Evolutionary conservation across 208 protist species (phyloP).

Genomic region (Novymonas esmeraldas): DNA sequence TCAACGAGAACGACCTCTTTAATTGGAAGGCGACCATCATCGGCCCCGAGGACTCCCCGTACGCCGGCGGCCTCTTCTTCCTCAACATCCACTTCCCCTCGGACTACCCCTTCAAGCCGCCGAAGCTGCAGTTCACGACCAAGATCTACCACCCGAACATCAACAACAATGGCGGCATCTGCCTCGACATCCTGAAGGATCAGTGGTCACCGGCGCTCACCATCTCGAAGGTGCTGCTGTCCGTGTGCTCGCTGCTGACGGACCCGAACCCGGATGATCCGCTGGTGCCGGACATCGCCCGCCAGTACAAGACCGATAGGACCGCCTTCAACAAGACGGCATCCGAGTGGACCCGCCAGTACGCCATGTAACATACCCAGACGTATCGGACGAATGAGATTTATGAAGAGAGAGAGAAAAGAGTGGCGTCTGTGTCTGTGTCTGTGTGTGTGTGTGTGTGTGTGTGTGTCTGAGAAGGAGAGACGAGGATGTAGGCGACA

Average conservation of each 20-base stretch:
- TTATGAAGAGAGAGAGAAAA: conserved; percentile 20
- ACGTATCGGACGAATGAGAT: conserved; percentile 50
- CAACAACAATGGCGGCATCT: conserved; percentile 97
- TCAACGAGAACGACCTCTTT: conserved; percentile 95
- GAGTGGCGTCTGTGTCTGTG: neutral
- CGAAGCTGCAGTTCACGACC: conserved; percentile 94
- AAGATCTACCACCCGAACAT: conserved; percentile 98
- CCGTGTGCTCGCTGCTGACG: conserved; percentile 98
- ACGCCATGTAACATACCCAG: conserved; percentile 68
- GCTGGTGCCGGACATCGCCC: conserved; percentile 97
- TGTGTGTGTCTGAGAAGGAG: neutral
- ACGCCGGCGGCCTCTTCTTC: conserved; percentile 98
- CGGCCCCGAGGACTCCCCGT: conserved; percentile 96
- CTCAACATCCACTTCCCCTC: conserved; percentile 99
- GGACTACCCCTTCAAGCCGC: conserved; percentile 98
- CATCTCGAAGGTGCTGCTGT: conserved; percentile 99
- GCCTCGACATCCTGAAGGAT: conserved; percentile 98
- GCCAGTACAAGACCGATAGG: conserved; percentile 95
- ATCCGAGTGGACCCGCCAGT: conserved; percentile 91
- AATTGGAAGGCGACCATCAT: conserved; percentile 98
- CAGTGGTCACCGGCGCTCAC: conserved; percentile 97
- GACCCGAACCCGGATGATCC: conserved; percentile 99
- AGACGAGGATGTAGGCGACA: too few species aligned
- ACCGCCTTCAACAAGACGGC: conserved; percentile 93
- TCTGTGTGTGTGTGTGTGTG: neutral